A percentile compares a stretch with the other conserved stretches of the same genome.
Evolutionary conservation across 192 early-diverging fungal species (phyloP).

Genomic region (Oehlia diaphana): DNA sequence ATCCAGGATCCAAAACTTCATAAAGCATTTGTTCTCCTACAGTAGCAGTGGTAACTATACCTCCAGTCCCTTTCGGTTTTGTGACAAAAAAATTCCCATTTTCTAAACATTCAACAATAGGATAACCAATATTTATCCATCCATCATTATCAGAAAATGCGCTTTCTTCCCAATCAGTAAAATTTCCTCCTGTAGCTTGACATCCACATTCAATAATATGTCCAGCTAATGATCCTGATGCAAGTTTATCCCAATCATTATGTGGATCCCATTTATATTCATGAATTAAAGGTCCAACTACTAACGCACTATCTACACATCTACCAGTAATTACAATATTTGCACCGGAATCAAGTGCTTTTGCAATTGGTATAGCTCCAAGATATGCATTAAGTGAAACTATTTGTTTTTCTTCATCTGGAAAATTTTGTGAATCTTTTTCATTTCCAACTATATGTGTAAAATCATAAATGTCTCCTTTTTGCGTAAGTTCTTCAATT

Average conservation of each 20-base stretch:
- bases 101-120: slow-evolving; percentile 57
- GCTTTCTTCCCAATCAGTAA: slow-evolving; percentile 63
- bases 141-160: slow-evolving; percentile 56
- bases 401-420: slow-evolving; percentile 49
- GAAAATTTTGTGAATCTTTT: slow-evolving; percentile 50
- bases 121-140: slow-evolving; percentile 69
- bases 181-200: slow-evolving; percentile 69
- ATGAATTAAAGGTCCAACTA: slow-evolving; percentile 63
- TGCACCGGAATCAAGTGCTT: slow-evolving; percentile 56
- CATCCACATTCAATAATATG: slow-evolving; percentile 72
- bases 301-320: slow-evolving; percentile 66
- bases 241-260: slow-evolving; percentile 57
- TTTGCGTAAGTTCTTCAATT: slow-evolving; percentile 31
- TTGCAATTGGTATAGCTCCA: slow-evolving; percentile 55
- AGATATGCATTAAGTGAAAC: slow-evolving; percentile 67
- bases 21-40: slow-evolving; percentile 68
- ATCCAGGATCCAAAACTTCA: slow-evolving; percentile 65
- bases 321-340: slow-evolving; percentile 69
- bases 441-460: slow-evolving; percentile 40
- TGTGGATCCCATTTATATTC: slow-evolving; percentile 56
- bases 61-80: slow-evolving; percentile 63
- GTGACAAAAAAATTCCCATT: slow-evolving; percentile 60
- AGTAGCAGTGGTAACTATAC: slow-evolving; percentile 55
- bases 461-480: slow-evolving; percentile 39
- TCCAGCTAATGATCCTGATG: slow-evolving; percentile 62